These are phyloP conservation scores for Aspergillus ellipticus DNA, from an alignment of 495 filamentous ascomycete genomes.

Conservation along the genomic window DNA sequence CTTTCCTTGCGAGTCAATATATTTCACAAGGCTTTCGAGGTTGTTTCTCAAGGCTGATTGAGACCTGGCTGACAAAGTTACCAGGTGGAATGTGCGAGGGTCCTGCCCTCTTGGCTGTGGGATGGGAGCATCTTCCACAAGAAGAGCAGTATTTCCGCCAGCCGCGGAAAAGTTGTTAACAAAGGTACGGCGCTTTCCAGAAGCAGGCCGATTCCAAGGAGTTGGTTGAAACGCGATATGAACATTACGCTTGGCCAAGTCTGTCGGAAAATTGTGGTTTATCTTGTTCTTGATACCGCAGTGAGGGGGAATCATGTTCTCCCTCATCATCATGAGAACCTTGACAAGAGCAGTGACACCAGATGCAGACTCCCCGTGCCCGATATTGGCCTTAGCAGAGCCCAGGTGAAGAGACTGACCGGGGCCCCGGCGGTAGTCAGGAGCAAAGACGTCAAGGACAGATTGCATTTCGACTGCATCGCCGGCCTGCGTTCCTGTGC, in stretches of 20 bases:
- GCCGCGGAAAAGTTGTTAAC: conserved; percentile 68
- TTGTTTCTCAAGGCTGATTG: conserved; percentile 55
- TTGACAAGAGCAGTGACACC: conserved; percentile 81
- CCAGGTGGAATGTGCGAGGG: conserved; percentile 44
- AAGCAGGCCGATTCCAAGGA: conserved; percentile 60
- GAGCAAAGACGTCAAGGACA: conserved; percentile 78
- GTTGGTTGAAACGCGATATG: conserved; percentile 60
- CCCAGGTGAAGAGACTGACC: conserved; percentile 76
- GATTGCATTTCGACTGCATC: conserved; percentile 78
- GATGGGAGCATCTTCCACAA: conserved; percentile 54
- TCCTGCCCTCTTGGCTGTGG: conserved; percentile 44
- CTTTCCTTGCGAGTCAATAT: conserved; percentile 47
- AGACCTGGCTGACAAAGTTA: conserved; percentile 52
- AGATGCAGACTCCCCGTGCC: conserved; percentile 86
- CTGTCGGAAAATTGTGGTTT: conserved; percentile 76
- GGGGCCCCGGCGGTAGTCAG: conserved; percentile 58
- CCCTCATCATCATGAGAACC: conserved; percentile 81
- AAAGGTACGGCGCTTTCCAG: conserved; percentile 59
- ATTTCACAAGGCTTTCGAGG: conserved; percentile 46
- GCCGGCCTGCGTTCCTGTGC: conserved; percentile 82
- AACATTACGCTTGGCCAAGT: conserved; percentile 70
- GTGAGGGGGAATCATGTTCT: conserved; percentile 79
- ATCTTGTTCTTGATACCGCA: conserved; percentile 83
- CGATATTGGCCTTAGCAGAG: conserved; percentile 83
- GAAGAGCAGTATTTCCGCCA: conserved; percentile 49